A percentile compares a stretch with the other conserved stretches of the same genome.
phyloP scores from a whole-genome alignment of 176 grass and related monocot species.

The Puya raimondii region DNA sequence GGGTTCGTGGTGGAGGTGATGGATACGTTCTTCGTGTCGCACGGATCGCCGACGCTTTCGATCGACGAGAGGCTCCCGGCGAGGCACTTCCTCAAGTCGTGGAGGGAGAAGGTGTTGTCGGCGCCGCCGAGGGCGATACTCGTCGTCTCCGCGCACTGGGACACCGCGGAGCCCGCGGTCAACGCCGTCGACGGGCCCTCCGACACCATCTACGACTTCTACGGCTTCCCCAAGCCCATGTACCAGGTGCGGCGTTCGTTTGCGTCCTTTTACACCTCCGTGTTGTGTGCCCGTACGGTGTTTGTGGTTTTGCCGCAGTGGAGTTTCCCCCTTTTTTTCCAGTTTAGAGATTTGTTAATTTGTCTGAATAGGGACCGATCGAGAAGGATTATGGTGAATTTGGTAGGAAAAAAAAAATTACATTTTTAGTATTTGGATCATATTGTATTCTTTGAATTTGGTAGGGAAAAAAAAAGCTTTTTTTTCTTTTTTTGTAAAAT shows the following conservation, averaged over 20 bases:
- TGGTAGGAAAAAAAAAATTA: too few relatives aligned
- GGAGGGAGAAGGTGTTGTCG: constrained; percentile 12
- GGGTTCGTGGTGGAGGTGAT: constrained; percentile 3
- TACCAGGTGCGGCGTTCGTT: constrained; percentile 7
- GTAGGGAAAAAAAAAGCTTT: too few relatives aligned
- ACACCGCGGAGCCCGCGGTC: background rate
- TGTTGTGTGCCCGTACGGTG: background rate
- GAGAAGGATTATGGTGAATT: too few relatives aligned
- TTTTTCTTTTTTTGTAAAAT: too few relatives aligned
- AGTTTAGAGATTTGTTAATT: too few relatives aligned
- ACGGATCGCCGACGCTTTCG: constrained; percentile 18
- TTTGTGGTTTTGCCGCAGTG: background rate
- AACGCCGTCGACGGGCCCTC: constrained; percentile 8
- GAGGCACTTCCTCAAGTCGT: constrained; percentile 21
- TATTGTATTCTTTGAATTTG: too few relatives aligned
- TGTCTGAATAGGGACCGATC: too few relatives aligned
- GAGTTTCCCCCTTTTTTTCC: too few relatives aligned
- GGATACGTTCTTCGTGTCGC: constrained; percentile 39
- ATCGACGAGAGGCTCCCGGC: constrained; percentile 18
- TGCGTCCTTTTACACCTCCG: background rate
- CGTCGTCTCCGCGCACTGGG: constrained; percentile 23
- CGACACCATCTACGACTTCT: constrained; percentile 31
- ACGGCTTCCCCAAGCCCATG: constrained; percentile 19
- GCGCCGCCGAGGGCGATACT: constrained; percentile 14
- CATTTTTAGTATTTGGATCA: too few relatives aligned